Conservation (phyloP, 192 early-diverging fungal species). For the Coemansia sp. region DNA sequence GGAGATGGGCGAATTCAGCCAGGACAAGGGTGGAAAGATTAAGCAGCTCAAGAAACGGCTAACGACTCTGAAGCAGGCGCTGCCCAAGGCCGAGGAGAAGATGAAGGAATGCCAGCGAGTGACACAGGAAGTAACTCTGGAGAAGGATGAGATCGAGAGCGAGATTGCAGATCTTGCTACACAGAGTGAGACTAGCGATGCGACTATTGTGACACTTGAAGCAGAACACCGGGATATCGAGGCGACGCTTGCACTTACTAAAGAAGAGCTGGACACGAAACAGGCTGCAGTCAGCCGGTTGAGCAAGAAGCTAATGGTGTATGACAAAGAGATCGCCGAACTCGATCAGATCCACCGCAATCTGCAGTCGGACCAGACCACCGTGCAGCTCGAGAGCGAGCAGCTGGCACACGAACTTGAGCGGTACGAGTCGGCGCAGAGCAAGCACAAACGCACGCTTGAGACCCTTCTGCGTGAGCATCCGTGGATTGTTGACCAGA, state of each 20-base stretch:
- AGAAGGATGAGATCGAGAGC: constrained; percentile 47
- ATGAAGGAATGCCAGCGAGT: constrained; percentile 44
- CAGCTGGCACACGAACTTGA: constrained; percentile 78
- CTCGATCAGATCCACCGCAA: constrained; percentile 63
- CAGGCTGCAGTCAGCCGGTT: constrained; percentile 62
- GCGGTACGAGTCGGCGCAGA: constrained; percentile 61
- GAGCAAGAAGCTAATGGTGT: constrained; percentile 63
- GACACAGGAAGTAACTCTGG: constrained; percentile 41
- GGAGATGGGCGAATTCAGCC: constrained; percentile 89
- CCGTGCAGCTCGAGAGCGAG: constrained; percentile 75
- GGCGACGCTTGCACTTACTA: constrained; percentile 42
- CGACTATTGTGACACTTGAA: constrained; percentile 45
- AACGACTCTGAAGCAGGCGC: constrained; percentile 58
- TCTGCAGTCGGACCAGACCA: constrained; percentile 65
- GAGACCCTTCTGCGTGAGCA: constrained; percentile 55
- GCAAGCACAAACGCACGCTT: constrained; percentile 47
- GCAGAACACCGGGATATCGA: constrained; percentile 53
- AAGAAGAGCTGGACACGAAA: constrained; percentile 52
- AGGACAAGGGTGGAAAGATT: constrained; percentile 85
- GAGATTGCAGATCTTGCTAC: constrained; percentile 31
- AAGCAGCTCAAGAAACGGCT: constrained; percentile 78
- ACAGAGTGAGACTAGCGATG: constrained; percentile 29
- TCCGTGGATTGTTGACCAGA: constrained; percentile 89
- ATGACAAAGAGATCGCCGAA: constrained; percentile 76
- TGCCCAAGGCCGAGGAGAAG: constrained; percentile 54